Evolutionary conservation across 2,329 filamentous ascomycete species (phyloP).

Genomic region (Blumeria hordei): DNA sequence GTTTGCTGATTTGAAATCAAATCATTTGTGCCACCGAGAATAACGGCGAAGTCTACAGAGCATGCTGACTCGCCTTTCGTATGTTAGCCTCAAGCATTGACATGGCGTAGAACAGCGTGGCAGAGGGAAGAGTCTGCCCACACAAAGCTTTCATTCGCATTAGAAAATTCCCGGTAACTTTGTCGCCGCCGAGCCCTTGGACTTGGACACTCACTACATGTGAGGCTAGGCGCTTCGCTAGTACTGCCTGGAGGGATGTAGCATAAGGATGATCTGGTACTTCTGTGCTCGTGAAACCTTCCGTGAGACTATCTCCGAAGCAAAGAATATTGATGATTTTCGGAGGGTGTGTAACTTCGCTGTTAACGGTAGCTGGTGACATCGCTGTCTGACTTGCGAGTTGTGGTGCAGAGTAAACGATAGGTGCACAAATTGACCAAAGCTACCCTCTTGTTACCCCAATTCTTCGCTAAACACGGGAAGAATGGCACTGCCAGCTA

Average conservation of each 20-base stretch:
- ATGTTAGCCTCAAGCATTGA: not conserved
- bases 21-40: slow-evolving; percentile 43
- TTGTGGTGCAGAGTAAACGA: too few relatives aligned
- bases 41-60: slow-evolving; percentile 30
- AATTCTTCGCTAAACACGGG: too few relatives aligned
- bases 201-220: slow-evolving; percentile 20
- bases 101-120: not conserved
- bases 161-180: slow-evolving; percentile 17
- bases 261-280: slow-evolving; percentile 27
- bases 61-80: slow-evolving; percentile 5
- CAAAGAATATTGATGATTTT: slow-evolving; percentile 7
- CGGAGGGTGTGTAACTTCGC: too few relatives aligned
- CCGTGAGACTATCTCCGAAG: slow-evolving; percentile 23
- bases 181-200: slow-evolving; percentile 27
- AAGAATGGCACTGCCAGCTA: too few relatives aligned
- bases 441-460: too few relatives aligned
- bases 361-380: too few relatives aligned
- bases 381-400: too few relatives aligned
- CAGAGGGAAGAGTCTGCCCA: slow-evolving; percentile 10
- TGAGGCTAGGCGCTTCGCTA: slow-evolving; percentile 22
- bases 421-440: too few relatives aligned
- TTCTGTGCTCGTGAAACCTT: slow-evolving; percentile 24
- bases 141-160: slow-evolving; percentile 14
- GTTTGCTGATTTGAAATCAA: slow-evolving; percentile 19
- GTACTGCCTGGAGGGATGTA: slow-evolving; percentile 21